Base-by-base conservation (phyloP, 495 filamentous ascomycete species). In the Clohesyomyces aquaticus region DNA sequence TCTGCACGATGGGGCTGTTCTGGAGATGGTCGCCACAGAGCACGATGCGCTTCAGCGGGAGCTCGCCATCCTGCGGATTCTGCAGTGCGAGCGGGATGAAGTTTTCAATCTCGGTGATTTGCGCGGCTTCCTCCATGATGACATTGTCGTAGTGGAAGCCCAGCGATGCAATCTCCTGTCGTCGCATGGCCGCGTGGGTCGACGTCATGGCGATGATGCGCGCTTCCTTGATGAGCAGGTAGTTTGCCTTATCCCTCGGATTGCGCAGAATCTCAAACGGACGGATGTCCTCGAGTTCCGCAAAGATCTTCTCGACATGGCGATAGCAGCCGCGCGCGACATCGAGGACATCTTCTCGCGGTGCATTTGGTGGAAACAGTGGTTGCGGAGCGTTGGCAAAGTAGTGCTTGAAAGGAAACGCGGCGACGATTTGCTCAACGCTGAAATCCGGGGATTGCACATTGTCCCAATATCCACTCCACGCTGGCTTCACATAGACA, bases 81-180 rank as follows among this genome's bases (percentile, higher is more conserved):
- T 99, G 94, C 70, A 99, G 81, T 35, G 91, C 90, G 8, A 95
- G 77, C 19, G 94, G 94, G 55, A 98, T 92, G 76, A 99, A 97
- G 70, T 90, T 96, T 71, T 98, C 95, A 45, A 97, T 89, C 72
- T 99, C 94, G 10, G 95, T 98, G 71, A 98, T 95, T 68, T 99
- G 94, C 21, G 94, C 94, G 1, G 94, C 92, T 78, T 99, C 94
- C 82, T 99, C 94, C 93, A 99, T 96, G 52, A 99, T 81, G 14
- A 99, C 89, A 66, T 96, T 98, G 76, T 98, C 93, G 68, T 98
- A 99, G 66, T 91, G 89, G 80, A 99, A 98, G 4, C 94, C 95
- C 46, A 97, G 81, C 19, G 84, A 81, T 0, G 91, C 87, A 69
- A 99, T 99, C 70, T 98, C 94, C 63, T 90, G 86, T 50, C 92